Conservation (phyloP, 23 red algal species). For the Gracilaria domingensis region DNA sequence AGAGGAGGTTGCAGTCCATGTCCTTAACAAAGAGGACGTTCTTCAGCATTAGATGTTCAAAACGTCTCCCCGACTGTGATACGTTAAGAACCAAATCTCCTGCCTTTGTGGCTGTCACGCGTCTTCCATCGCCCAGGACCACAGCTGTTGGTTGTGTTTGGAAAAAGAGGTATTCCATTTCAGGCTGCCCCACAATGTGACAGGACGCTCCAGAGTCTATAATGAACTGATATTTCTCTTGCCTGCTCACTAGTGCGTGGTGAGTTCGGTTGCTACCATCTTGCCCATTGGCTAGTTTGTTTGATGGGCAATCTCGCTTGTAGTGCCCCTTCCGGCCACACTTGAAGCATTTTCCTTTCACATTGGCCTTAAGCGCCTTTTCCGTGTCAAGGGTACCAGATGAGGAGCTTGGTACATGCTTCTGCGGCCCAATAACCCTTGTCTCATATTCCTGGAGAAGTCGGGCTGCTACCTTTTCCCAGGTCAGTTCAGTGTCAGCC, state of each 20-base stretch:
- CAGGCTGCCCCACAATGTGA: slow-evolving; percentile 3
- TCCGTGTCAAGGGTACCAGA: neutral
- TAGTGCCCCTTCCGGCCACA: slow-evolving; percentile 4
- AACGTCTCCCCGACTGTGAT: too few relatives aligned
- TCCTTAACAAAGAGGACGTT: slow-evolving; percentile 3
- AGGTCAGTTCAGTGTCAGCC: neutral
- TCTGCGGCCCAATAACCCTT: too few relatives aligned
- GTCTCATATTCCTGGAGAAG: neutral
- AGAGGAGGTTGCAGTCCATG: slow-evolving; percentile 3
- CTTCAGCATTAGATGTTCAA: slow-evolving; percentile 12
- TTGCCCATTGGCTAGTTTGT: too few relatives aligned
- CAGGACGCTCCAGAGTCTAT: slow-evolving; percentile 15
- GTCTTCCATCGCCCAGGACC: neutral
- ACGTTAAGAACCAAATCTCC: neutral
- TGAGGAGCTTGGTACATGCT: too few relatives aligned
- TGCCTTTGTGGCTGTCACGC: neutral
- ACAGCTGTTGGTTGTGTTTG: neutral
- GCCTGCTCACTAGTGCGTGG: neutral
- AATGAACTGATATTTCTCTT: neutral
- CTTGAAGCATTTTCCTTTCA: neutral
- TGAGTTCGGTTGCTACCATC: too few relatives aligned
- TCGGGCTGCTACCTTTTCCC: neutral
- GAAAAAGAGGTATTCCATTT: neutral
- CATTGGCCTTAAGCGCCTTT: neutral
- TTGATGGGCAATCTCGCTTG: slow-evolving; percentile 5